Evolutionary conservation across 108 stramenopile genomes (phyloP), one percentile per base, ranked within the genome.

Genomic region (Pinguiococcus pyrenoidosus): DNA sequence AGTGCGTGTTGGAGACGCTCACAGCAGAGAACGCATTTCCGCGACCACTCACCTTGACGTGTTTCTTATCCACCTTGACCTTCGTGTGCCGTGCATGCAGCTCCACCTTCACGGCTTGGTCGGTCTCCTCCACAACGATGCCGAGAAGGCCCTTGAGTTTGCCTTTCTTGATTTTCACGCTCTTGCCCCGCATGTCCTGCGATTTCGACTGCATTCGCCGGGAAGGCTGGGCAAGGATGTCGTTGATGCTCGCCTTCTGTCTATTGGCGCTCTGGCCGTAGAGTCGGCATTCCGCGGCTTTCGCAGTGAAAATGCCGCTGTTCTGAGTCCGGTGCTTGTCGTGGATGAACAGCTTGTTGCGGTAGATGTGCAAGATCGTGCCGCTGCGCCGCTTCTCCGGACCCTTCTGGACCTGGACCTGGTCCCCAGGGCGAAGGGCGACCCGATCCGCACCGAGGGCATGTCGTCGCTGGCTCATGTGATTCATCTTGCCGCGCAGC

Each of bases 301-400:
- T n/a, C n/a, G n/a, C n/a, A n/a, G n/a, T n/a, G n/a, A n/a, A n/a
- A 37, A 54, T 12, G 20, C 73, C 73, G n/a, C 20, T 27, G 50
- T 71, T 67, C 29, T 58, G 52, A 0, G 64, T 35, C 49, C 33
- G 59, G 32, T 29, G 61, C 30, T 54, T 29, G 12, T 58, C 43
- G 44, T 74, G 68, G 0, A 74, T 27, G 53, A 64, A 74, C 17
- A 74, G 42, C 16, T 27, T 49, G 26, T 45, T 35, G 16, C 53
- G 51, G 44, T 55, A 32, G n/a, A 74, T 44, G 34, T 74, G 69
- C 42, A 62, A 66, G 37, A 74, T 57, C 0, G 69, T 66, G 9
- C 59, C 73, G 34, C 56, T 54, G 8, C 16, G 26, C 13, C 66
- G 49, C 12, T 29, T 39, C 37, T 63, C 37, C 28, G 37, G 40